Conservation (phyloP, 306 rosid genomes). For the Malus asiatica region DNA sequence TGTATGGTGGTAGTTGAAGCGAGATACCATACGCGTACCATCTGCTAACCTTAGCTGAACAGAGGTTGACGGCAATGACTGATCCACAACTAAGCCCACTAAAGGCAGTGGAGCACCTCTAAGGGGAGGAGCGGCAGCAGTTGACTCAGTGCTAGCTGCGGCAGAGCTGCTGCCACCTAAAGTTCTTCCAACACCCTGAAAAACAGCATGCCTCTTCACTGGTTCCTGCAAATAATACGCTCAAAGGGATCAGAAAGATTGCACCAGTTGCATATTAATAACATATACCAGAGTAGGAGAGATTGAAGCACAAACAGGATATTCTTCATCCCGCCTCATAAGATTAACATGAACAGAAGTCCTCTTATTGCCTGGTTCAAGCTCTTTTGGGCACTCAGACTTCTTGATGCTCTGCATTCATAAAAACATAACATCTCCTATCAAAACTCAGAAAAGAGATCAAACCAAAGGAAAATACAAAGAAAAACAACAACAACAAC, state of each 20-base stretch:
- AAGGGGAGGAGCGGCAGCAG: slow-evolving; percentile 18
- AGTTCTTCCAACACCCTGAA: slow-evolving; percentile 89
- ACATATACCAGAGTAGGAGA: slow-evolving; percentile 6
- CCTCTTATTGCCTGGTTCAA: slow-evolving; percentile 55
- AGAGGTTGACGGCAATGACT: slow-evolving; percentile 69
- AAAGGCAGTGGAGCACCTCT: slow-evolving; percentile 49
- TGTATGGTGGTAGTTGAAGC: slow-evolving; percentile 79
- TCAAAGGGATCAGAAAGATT: background rate
- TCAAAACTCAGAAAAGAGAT: background rate
- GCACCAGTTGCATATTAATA: background rate
- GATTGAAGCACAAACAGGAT: slow-evolving; percentile 43
- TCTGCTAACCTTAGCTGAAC: slow-evolving; percentile 90
- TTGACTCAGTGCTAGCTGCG: slow-evolving; percentile 19
- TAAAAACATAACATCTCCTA: background rate
- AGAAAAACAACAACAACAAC: too few relatives aligned
- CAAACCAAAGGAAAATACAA: background rate
- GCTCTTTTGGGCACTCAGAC: slow-evolving; percentile 85
- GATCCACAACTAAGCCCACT: slow-evolving; percentile 62
- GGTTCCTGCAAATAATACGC: slow-evolving; percentile 51
- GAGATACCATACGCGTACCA: slow-evolving; percentile 92
- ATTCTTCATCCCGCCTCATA: slow-evolving; percentile 59
- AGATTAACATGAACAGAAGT: slow-evolving; percentile 64
- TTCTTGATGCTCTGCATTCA: slow-evolving; percentile 73
- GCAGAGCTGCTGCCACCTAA: slow-evolving; percentile 44
- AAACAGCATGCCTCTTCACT: slow-evolving; percentile 38